Percentiles rank a stretch among this genome's conserved stretches.
Evolutionary conservation across 345 rosid genomes (phyloP).

Genomic region (Carallia brachiata): DNA sequence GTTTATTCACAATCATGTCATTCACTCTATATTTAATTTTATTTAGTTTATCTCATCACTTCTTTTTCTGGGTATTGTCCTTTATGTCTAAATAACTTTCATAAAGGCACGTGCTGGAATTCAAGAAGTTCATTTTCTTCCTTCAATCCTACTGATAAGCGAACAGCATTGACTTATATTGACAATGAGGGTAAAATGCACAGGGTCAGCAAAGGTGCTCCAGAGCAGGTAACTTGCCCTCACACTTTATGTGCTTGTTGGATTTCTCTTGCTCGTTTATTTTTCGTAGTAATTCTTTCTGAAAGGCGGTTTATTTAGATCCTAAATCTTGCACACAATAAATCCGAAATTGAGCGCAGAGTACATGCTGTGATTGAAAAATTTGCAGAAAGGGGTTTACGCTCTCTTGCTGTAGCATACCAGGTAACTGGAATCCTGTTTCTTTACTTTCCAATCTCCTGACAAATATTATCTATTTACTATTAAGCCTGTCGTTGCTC

Average conservation of each 20-base stretch:
- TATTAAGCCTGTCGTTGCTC: neutral
- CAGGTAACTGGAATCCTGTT: constrained; percentile 49
- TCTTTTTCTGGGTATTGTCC: neutral
- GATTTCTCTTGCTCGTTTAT: neutral
- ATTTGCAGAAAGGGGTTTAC: constrained; percentile 92
- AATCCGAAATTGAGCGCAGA: constrained; percentile 75
- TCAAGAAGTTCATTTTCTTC: constrained; percentile 92
- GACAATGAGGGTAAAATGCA: constrained; percentile 87
- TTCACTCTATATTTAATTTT: neutral
- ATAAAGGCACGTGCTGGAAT: constrained; percentile 92
- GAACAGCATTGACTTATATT: constrained; percentile 86
- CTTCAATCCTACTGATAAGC: constrained; percentile 96
- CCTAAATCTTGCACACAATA: constrained; percentile 83
- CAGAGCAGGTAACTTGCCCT: constrained; percentile 73
- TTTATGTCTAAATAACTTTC: neutral
- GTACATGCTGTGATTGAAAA: constrained; percentile 93
- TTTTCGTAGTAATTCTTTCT: constrained; percentile 16
- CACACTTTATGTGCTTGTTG: neutral
- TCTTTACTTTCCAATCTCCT: neutral
- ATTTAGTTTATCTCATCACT: constrained; percentile 3
- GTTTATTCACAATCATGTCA: neutral
- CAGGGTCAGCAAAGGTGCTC: constrained; percentile 99
- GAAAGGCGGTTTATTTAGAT: constrained; percentile 48
- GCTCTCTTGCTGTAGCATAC: constrained; percentile 96
- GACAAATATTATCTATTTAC: neutral